Base-by-base conservation (phyloP, 306 rosid species). In the Oxytropis ochrocephala region DNA sequence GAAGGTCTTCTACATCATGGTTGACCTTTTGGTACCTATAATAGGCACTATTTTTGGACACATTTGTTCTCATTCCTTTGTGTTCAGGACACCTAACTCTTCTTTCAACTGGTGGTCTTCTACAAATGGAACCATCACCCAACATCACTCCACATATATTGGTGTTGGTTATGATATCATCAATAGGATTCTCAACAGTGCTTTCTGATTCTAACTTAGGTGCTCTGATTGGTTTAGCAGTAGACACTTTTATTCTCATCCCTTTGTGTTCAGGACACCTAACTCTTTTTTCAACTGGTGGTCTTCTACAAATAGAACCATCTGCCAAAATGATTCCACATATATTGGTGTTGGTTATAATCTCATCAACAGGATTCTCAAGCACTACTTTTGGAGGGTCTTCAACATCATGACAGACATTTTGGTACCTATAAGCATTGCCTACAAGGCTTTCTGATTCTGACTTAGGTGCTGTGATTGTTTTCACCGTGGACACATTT, bases 191-290 rank as follows among this genome's bases (percentile, higher is more conserved):
- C n/a, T n/a, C n/a, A n/a, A n/a, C n/a, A 57, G 27, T 58, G 51
- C 51, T 16, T 47, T 73, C 56, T 41, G 57, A 12, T 51, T 59
- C 76, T 30, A 75, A 68, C 38, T 80, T 78, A 62, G 77, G 74
- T 35, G 44, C 5, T 35, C 78, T 46, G 6, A 14, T 42, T 38
- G 83, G 14, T 70, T 58, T 27, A 35, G 55, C 50, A 55, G 35
- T 18, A 11, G 50, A 36, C 17, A 18, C 35, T 6, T 60, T 38
- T 17, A 75, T 79, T 77, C 87, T 84, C 78, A 51, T 81, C 52
- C 95, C 98, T 84, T 92, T 87, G 73, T 92, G 96, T 18, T 82
- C 85, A 39, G 35, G 64, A 60, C 97, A 92, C 53, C 97, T 80
- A 83, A 87, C 87, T 64, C 89, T 83, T 72, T 91, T 90, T 79